Conservation (phyloP, 2,329 filamentous ascomycete genomes). For the Diaporthe aspalathi region DNA sequence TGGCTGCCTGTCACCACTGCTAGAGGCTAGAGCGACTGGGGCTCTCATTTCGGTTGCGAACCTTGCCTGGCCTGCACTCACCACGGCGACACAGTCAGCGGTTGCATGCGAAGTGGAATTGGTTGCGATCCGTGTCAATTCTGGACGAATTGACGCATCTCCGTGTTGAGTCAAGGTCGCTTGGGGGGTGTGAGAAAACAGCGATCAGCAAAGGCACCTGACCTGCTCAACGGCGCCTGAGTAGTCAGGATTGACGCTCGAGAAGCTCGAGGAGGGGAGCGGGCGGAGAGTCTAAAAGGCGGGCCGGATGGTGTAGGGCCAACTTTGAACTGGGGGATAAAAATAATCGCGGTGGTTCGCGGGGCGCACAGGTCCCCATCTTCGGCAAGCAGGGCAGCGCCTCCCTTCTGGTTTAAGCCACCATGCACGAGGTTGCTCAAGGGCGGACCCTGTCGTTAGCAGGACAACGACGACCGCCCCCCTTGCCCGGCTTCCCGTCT, state of each 20-base stretch:
- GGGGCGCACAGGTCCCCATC: slow-evolving; percentile 31
- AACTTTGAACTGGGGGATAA: slow-evolving; percentile 39
- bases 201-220: slow-evolving; percentile 7
- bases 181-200: not conserved
- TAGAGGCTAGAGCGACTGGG: not conserved
- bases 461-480: not conserved
- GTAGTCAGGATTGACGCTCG: slow-evolving; percentile 28
- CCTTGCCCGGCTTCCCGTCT: slow-evolving; percentile 20
- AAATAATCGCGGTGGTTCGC: slow-evolving; percentile 37
- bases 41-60: slow-evolving; percentile 30
- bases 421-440: slow-evolving; percentile 24
- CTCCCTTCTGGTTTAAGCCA: slow-evolving; percentile 30
- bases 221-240: not conserved
- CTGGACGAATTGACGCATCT: not conserved
- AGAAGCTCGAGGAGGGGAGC: slow-evolving; percentile 3
- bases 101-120: slow-evolving; percentile 15
- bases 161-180: not conserved
- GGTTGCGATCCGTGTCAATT: not conserved
- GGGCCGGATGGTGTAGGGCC: slow-evolving; percentile 24
- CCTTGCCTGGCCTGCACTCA: not conserved
- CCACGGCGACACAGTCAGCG: not conserved
- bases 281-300: slow-evolving; percentile 25
- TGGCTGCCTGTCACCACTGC: slow-evolving; percentile 22
- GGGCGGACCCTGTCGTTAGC: slow-evolving; percentile 2
- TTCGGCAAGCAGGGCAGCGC: slow-evolving; percentile 36